Evolutionary conservation across 2,329 filamentous ascomycete genomes (phyloP).

Genomic region (Microcyclosporella mali): DNA sequence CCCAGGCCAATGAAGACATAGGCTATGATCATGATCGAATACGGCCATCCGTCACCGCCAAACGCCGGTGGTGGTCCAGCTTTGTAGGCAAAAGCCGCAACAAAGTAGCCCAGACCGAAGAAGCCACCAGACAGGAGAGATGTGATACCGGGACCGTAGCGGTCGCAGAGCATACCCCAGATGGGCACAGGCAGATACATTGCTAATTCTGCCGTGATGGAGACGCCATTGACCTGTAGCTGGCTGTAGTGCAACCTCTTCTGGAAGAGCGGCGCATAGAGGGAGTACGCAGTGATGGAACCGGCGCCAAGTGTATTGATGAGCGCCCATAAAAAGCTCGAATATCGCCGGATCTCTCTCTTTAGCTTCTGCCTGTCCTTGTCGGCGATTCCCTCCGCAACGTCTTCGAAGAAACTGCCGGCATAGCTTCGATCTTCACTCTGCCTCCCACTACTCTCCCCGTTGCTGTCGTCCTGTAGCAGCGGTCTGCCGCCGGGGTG

Average conservation of each 20-base stretch:
- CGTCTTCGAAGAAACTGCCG: slow-evolving; percentile 53
- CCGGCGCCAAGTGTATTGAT: slow-evolving; percentile 72
- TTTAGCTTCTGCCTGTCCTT: slow-evolving; percentile 51
- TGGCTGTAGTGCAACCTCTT: slow-evolving; percentile 81
- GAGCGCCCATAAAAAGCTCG: slow-evolving; percentile 56
- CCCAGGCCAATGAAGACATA: slow-evolving; percentile 78
- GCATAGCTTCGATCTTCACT: slow-evolving; percentile 43
- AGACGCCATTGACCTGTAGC: slow-evolving; percentile 83
- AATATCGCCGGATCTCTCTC: slow-evolving; percentile 47
- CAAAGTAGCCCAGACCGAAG: slow-evolving; percentile 74
- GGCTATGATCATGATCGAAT: slow-evolving; percentile 74
- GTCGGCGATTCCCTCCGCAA: slow-evolving; percentile 55
- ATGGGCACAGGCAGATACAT: slow-evolving; percentile 89
- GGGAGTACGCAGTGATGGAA: slow-evolving; percentile 85
- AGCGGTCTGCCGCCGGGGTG: slow-evolving; percentile 37
- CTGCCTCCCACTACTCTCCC: slow-evolving; percentile 23
- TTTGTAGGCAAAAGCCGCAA: slow-evolving; percentile 73
- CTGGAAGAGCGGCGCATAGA: slow-evolving; percentile 89
- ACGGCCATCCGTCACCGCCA: slow-evolving; percentile 58
- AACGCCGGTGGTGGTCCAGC: slow-evolving; percentile 49
- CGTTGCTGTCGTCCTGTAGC: slow-evolving; percentile 30
- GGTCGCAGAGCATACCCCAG: slow-evolving; percentile 87
- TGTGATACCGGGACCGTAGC: slow-evolving; percentile 71
- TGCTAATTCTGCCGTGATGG: slow-evolving; percentile 77
- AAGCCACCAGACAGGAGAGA: slow-evolving; percentile 65